These are phyloP conservation scores for Phylloporus scabripes DNA, from an alignment of 768 basidiomycete genomes.

Conservation along the genomic window DNA sequence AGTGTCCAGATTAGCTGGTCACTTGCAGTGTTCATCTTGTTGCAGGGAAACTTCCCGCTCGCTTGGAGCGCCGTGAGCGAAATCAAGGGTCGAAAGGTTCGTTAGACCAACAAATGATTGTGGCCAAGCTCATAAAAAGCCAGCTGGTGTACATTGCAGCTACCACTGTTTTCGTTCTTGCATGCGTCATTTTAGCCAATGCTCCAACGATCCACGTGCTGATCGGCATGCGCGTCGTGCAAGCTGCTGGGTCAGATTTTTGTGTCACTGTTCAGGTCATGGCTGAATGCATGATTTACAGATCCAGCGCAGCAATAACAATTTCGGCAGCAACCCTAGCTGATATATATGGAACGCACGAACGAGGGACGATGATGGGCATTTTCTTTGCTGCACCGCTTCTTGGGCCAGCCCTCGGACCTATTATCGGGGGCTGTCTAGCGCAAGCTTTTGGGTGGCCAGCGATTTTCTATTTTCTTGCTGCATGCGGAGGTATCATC, in stretches of 20 bases:
- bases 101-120: slow-evolving; percentile 7
- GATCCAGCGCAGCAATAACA: slow-evolving; percentile 60
- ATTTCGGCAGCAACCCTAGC: slow-evolving; percentile 77
- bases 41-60: slow-evolving; percentile 65
- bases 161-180: slow-evolving; percentile 48
- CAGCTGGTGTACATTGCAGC: slow-evolving; percentile 53
- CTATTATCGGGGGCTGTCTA: slow-evolving; percentile 64
- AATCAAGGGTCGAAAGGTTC: slow-evolving; percentile 67
- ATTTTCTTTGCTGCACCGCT: slow-evolving; percentile 77
- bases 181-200: slow-evolving; percentile 51
- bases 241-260: slow-evolving; percentile 53
- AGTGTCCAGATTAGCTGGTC: slow-evolving; percentile 59
- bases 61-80: slow-evolving; percentile 69
- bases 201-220: slow-evolving; percentile 49
- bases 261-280: slow-evolving; percentile 1
- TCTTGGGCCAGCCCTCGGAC: slow-evolving; percentile 68
- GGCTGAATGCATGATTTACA: slow-evolving; percentile 21
- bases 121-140: slow-evolving; percentile 1
- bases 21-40: slow-evolving; percentile 64
- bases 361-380: slow-evolving; percentile 77
- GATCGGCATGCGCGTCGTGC: slow-evolving; percentile 64
- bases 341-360: slow-evolving; percentile 69
- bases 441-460: slow-evolving; percentile 72
- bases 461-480: slow-evolving; percentile 78
- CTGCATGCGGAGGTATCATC: slow-evolving; percentile 52